Percentiles rank a stretch among this genome's conserved stretches.
phyloP scores from a whole-genome alignment of 148 eudicot species.

The Euryodendron excelsum region DNA sequence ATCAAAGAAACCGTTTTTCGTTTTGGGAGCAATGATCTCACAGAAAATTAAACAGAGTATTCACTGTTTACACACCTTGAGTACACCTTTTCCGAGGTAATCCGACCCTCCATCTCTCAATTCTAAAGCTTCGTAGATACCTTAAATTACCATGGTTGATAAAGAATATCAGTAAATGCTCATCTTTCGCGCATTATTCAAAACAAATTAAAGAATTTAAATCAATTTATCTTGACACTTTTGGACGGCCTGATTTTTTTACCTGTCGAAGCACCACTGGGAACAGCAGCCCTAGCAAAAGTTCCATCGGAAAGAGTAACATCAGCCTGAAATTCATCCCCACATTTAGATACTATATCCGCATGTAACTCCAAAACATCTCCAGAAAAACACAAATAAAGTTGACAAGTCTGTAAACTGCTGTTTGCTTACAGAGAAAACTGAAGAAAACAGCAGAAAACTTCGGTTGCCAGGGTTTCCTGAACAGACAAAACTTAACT shows the following conservation, averaged over 20 bases:
- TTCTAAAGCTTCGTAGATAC: slow-evolving; percentile 90
- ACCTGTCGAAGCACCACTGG: slow-evolving; percentile 89
- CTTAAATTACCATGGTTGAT: slow-evolving; percentile 29
- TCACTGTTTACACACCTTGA: slow-evolving; percentile 63
- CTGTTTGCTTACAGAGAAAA: too few relatives aligned
- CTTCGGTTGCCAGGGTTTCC: too few relatives aligned
- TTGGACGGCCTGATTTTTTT: neutral
- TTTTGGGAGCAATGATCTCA: neutral
- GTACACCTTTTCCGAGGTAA: slow-evolving; percentile 90
- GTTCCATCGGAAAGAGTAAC: slow-evolving; percentile 51
- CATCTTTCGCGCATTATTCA: neutral
- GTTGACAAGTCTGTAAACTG: neutral
- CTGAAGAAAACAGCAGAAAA: too few relatives aligned
- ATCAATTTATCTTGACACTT: neutral
- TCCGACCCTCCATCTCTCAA: slow-evolving; percentile 94
- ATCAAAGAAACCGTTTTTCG: too few relatives aligned
- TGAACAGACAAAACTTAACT: neutral
- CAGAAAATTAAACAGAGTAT: neutral
- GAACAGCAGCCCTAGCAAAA: slow-evolving; percentile 73
- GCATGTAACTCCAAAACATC: neutral
- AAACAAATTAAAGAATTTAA: neutral
- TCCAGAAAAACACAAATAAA: neutral
- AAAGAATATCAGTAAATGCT: neutral
- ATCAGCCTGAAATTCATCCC: slow-evolving; percentile 47
- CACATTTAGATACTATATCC: slow-evolving; percentile 4